Evolutionary conservation across 169 alveolate genomes (phyloP), one percentile per base, ranked within the genome.

Genomic region (Perkinsus chesapeaki): DNA sequence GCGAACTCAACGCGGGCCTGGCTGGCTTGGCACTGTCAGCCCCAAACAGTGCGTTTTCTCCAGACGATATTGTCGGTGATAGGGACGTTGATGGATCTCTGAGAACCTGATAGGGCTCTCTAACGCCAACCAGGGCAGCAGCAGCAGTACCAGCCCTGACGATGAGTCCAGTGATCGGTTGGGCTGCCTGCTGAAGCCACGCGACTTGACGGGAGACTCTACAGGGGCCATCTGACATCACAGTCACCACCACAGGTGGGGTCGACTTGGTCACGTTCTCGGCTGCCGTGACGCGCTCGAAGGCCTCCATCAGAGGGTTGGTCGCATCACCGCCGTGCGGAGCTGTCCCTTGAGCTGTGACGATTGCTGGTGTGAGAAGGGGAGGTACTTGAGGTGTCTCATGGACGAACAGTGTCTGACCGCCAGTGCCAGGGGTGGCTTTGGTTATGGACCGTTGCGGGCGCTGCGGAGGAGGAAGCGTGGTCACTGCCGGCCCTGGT

Each of bases 271-370:
- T 27, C 3, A 60, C 82, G 7, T 60, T 60, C 82, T 60, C 82
- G 82, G 82, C 82, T 5, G 82, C 82, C 31, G 82, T 60, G 82
- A 60, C 82, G 37, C 82, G 82, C 82, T 60, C 82, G 82, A 60
- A 60, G 37, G 82, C 82, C 27, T 60, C 82, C 82, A 60, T 1
- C 3, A 60, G 31, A 16, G 82, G 82, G 82, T 60, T 60, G 82
- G 27, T 47, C 27, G 37, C 27, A 23, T 27, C 82, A 3, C 82
- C 82, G 12, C 82, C 82, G 3, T 16, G 82, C 31, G 31, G 82
- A 7, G 82, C 82, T 34, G 82, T 60, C 3, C 37, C 37, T 1
- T 20, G 7, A 60, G 82, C 60, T 16, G 60, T 43, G 60, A 16
- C 16, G 60, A 16, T 43, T 5, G 60, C 82, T 9, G 82, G 82